Conservation (phyloP, 2,329 filamentous ascomycete species). For the Fusarium sp. region DNA sequence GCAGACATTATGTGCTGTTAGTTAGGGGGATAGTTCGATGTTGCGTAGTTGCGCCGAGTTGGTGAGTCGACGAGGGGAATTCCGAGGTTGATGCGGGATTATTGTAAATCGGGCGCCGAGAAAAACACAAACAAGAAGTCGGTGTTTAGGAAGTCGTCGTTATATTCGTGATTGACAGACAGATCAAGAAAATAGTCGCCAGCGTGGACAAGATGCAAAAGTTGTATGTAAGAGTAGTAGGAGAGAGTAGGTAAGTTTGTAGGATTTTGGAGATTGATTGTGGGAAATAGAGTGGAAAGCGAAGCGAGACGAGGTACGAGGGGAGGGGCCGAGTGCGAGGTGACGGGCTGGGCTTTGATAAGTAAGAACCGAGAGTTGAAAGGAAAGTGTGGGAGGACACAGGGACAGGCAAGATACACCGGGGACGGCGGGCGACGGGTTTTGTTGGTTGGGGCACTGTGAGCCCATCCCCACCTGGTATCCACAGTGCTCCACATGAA, state of each 20-base stretch:
- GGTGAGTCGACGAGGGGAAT: slow-evolving; percentile 25
- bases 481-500: slow-evolving; percentile 32
- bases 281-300: slow-evolving; percentile 43
- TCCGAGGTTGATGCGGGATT: slow-evolving; percentile 46
- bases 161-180: slow-evolving; percentile 20
- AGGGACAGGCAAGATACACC: slow-evolving; percentile 31
- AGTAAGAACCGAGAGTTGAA: slow-evolving; percentile 32
- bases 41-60: slow-evolving; percentile 15
- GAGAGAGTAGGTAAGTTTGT: slow-evolving; percentile 34
- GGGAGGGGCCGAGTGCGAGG: slow-evolving; percentile 43
- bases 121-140: slow-evolving; percentile 28
- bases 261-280: slow-evolving; percentile 39
- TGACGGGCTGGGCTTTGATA: slow-evolving; percentile 42
- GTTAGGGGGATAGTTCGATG: slow-evolving; percentile 5
- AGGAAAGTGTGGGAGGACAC: slow-evolving; percentile 31
- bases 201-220: slow-evolving; percentile 20
- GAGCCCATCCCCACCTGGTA: slow-evolving; percentile 16
- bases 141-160: slow-evolving; percentile 27
- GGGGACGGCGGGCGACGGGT: slow-evolving; percentile 46
- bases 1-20: slow-evolving; percentile 64
- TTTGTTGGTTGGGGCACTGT: slow-evolving; percentile 49
- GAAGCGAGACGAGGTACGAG: slow-evolving; percentile 46
- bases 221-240: slow-evolving; percentile 13
- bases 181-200: slow-evolving; percentile 24
- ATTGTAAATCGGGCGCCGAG: slow-evolving; percentile 28